phyloP scores from a whole-genome alignment of 768 basidiomycete species.

The Kwoniella dendrophila region DNA sequence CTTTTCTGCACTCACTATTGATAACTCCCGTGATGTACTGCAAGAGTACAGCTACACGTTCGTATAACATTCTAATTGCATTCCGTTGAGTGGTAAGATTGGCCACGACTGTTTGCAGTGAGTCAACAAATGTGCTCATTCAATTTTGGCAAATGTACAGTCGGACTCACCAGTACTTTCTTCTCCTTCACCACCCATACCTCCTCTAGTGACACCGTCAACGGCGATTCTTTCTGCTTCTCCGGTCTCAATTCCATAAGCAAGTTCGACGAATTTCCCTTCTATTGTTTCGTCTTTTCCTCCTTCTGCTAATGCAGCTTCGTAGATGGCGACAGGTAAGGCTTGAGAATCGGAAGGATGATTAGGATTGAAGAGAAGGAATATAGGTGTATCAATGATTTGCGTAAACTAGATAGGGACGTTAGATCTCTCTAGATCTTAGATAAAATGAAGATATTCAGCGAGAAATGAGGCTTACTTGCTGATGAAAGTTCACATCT shows the following conservation, averaged over 20 bases:
- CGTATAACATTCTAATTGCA: slow-evolving; percentile 94
- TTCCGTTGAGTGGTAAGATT: slow-evolving; percentile 89
- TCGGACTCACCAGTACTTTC: slow-evolving; percentile 71
- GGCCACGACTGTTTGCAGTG: slow-evolving; percentile 70
- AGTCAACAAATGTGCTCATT: no score
- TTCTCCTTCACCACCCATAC: slow-evolving; percentile 59
- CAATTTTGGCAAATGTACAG: background rate
- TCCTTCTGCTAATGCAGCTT: slow-evolving; percentile 75
- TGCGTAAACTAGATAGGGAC: slow-evolving; percentile 66
- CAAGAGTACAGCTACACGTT: slow-evolving; percentile 82
- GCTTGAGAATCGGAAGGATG: slow-evolving; percentile 62
- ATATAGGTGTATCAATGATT: slow-evolving; percentile 84
- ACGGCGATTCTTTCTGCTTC: slow-evolving; percentile 99
- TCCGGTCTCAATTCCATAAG: slow-evolving; percentile 90
- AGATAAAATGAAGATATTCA: background rate
- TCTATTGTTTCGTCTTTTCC: slow-evolving; percentile 62
- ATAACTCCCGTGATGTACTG: slow-evolving; percentile 79
- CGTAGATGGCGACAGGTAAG: slow-evolving; percentile 90
- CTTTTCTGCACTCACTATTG: slow-evolving; percentile 61
- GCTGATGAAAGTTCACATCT: slow-evolving; percentile 82
- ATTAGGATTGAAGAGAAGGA: slow-evolving; percentile 66
- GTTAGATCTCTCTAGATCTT: background rate
- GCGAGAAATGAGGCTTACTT: slow-evolving; percentile 60
- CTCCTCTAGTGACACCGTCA: slow-evolving; percentile 85
- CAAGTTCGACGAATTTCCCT: slow-evolving; percentile 76